Conservation (phyloP, 2,329 filamentous ascomycete genomes). For the Colletotrichum godetiae region DNA sequence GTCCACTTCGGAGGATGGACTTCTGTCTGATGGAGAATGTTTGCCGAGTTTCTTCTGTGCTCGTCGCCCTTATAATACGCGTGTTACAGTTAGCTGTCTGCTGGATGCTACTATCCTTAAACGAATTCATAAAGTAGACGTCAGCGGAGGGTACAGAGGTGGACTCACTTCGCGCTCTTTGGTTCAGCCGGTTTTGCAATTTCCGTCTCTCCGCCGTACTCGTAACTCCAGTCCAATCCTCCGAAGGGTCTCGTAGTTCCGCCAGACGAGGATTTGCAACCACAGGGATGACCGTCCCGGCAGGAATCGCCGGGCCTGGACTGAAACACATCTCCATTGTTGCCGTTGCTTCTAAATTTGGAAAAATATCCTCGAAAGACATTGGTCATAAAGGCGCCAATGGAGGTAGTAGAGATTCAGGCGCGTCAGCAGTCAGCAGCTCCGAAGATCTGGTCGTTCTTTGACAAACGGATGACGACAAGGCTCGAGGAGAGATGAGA, state of each 20-base stretch:
- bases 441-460: not conserved
- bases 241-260: conserved; percentile 29
- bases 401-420: no score
- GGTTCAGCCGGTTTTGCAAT: conserved; percentile 34
- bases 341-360: not conserved
- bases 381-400: no score
- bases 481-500: not conserved
- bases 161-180: conserved; percentile 28
- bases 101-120: no score
- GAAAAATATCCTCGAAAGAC: not conserved
- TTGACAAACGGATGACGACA: not conserved
- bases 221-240: conserved; percentile 49
- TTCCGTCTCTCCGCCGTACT: conserved; percentile 38
- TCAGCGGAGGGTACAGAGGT: not conserved
- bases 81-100: not conserved
- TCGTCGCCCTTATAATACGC: not conserved
- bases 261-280: conserved; percentile 12
- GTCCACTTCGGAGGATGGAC: not conserved
- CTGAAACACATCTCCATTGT: conserved; percentile 26
- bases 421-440: not conserved
- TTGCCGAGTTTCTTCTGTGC: not conserved
- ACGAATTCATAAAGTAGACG: no score
- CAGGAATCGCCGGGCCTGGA: conserved; percentile 11
- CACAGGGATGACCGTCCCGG: conserved; percentile 5
- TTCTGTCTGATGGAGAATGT: not conserved